phyloP scores from a whole-genome alignment of 768 basidiomycete genomes.

The Lentinus tigrinus region DNA sequence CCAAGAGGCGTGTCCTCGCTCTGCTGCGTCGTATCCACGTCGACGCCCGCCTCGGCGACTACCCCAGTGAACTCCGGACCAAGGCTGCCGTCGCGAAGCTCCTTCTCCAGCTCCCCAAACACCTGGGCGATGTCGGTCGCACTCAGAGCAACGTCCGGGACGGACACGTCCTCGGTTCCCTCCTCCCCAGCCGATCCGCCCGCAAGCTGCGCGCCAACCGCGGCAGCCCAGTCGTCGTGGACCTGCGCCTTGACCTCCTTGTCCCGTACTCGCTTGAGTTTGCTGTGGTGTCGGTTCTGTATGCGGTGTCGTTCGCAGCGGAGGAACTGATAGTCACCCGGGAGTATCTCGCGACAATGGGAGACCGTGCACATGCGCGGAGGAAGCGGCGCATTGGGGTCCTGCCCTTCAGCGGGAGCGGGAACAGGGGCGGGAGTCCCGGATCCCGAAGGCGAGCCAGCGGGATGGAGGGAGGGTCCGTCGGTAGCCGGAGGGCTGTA shows the following conservation, averaged over 20 bases:
- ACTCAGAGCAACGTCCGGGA: not conserved
- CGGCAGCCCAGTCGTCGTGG: constrained; percentile 21
- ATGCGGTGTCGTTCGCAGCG: constrained; percentile 55
- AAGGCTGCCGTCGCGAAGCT: constrained; percentile 1
- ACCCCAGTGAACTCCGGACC: not conserved
- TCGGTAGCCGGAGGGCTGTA: constrained; percentile 9
- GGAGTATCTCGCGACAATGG: constrained; percentile 53
- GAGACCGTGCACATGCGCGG: constrained; percentile 57
- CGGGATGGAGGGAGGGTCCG: not conserved
- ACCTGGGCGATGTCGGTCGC: not conserved
- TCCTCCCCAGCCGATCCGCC: not conserved
- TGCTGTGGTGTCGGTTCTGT: constrained; percentile 54
- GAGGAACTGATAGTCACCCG: constrained; percentile 46
- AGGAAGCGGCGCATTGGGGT: constrained; percentile 26
- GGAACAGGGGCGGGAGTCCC: not conserved
- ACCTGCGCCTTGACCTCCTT: constrained; percentile 42
- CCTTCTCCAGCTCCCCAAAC: constrained; percentile 2
- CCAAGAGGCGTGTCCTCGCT: constrained; percentile 8
- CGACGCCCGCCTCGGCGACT: constrained; percentile 1
- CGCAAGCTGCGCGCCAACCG: constrained; percentile 2
- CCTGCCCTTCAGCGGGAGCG: not conserved
- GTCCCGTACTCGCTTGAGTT: constrained; percentile 50
- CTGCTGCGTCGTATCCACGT: not conserved
- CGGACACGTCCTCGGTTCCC: not conserved
- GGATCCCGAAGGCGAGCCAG: not conserved